A percentile compares a stretch with the other conserved stretches of the same genome.
Conservation (phyloP, 164 flowering plant genomes). For the Aristolochia fimbriata region DNA sequence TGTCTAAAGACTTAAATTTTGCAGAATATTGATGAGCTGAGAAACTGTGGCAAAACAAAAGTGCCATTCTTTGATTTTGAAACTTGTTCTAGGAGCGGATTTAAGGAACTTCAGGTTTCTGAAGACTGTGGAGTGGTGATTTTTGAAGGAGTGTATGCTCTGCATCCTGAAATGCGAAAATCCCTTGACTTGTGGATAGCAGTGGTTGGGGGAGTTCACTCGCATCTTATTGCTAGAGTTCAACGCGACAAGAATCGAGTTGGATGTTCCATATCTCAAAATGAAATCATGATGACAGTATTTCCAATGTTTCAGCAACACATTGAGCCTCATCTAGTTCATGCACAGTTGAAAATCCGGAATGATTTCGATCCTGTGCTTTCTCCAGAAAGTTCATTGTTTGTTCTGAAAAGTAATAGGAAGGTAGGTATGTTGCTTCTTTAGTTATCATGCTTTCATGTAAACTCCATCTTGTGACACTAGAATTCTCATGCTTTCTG, state of each 20-base stretch:
- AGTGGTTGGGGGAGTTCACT: conserved; percentile 99
- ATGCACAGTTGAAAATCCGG: conserved; percentile 95
- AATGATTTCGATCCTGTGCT: conserved; percentile 99
- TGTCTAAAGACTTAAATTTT: conserved; percentile 1
- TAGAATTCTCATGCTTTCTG: too few species aligned
- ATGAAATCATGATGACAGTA: conserved; percentile 90
- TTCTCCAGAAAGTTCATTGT: conserved; percentile 97
- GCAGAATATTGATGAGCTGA: conserved; percentile 88
- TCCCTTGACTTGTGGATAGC: conserved; percentile 96
- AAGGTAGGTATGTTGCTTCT: conserved; percentile 35
- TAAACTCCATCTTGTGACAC: too few species aligned
- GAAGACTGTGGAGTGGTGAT: conserved; percentile 99
- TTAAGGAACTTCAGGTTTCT: conserved; percentile 83
- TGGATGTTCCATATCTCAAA: conserved; percentile 72
- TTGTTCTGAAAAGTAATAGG: conserved; percentile 89
- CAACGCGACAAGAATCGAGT: conserved; percentile 86
- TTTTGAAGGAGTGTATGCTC: conserved; percentile 96
- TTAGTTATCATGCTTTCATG: too few species aligned
- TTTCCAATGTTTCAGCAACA: conserved; percentile 98
- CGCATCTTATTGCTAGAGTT: conserved; percentile 94
- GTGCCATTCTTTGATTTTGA: conserved; percentile 91
- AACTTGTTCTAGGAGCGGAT: conserved; percentile 75
- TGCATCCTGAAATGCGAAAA: conserved; percentile 85
- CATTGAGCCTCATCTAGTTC: conserved; percentile 98
- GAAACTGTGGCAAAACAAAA: conserved; percentile 60